Evolutionary conservation across 139 green algal species (phyloP).

Genomic region (Tetradesmus lagerheimii): DNA sequence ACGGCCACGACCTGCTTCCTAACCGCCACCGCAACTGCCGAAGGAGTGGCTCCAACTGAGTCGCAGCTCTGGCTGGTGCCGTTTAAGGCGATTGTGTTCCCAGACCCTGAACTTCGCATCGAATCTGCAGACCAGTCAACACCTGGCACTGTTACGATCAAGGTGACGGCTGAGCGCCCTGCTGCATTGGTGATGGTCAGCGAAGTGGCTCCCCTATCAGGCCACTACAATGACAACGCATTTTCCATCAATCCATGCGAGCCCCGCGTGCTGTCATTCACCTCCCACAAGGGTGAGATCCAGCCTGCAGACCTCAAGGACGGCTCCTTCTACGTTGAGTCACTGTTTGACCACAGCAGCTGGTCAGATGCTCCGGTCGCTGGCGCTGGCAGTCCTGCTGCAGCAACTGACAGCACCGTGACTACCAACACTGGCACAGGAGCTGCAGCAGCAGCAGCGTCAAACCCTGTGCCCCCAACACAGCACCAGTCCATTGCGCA

Average conservation of each 20-base stretch:
- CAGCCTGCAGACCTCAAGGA: not conserved
- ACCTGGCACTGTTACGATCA: slow-evolving; percentile 1
- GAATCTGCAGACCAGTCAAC: not conserved
- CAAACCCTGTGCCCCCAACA: not conserved
- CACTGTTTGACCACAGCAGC: slow-evolving; percentile 32
- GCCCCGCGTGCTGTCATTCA: slow-evolving; percentile 50
- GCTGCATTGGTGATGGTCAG: slow-evolving; percentile 40
- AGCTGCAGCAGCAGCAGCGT: not conserved
- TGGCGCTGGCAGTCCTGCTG: not conserved
- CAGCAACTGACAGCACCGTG: not conserved
- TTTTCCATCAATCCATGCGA: slow-evolving; percentile 62
- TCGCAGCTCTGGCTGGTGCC: slow-evolving; percentile 12
- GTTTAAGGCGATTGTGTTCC: slow-evolving; percentile 25
- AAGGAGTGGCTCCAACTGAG: not conserved
- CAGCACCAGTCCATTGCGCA: not conserved
- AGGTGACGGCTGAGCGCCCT: not conserved
- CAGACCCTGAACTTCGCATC: not conserved
- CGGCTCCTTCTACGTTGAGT: slow-evolving; percentile 8
- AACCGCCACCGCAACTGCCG: not conserved
- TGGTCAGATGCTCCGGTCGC: not conserved
- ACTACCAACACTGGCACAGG: not conserved
- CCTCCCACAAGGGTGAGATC: not conserved
- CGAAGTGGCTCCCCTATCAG: slow-evolving; percentile 32
- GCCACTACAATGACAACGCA: slow-evolving; percentile 60
- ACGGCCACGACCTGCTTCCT: slow-evolving; percentile 20